These are phyloP conservation scores for Lachnellula hyalina DNA, from an alignment of 2,329 filamentous ascomycete species.

Conservation along the genomic window DNA sequence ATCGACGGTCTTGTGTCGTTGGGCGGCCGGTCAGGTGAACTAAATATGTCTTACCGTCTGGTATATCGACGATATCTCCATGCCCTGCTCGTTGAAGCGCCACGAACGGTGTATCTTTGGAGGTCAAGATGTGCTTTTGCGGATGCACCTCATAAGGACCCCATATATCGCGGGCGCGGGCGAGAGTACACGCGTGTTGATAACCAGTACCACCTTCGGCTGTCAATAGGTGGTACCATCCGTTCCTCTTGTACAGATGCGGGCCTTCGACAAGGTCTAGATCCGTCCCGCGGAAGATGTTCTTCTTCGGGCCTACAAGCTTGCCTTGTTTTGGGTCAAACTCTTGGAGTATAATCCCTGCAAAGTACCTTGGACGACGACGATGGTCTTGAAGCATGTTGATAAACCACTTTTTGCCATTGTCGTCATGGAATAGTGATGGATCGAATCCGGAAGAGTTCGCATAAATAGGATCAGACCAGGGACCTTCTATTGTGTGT, in stretches of 20 bases:
- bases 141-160: slow-evolving; percentile 60
- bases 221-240: slow-evolving; percentile 55
- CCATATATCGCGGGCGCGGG: slow-evolving; percentile 47
- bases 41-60: slow-evolving; percentile 47
- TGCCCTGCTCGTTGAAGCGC: slow-evolving; percentile 50
- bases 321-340: slow-evolving; percentile 43
- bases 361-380: slow-evolving; percentile 43
- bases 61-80: slow-evolving; percentile 49
- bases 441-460: slow-evolving; percentile 61
- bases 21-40: slow-evolving; percentile 50
- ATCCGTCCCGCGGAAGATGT: slow-evolving; percentile 45
- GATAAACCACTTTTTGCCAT: slow-evolving; percentile 51
- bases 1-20: slow-evolving; percentile 45
- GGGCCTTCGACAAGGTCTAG: slow-evolving; percentile 46
- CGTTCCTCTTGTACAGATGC: slow-evolving; percentile 53
- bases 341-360: slow-evolving; percentile 54
- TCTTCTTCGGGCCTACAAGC: slow-evolving; percentile 38
- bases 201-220: slow-evolving; percentile 58
- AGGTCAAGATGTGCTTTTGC: slow-evolving; percentile 50
- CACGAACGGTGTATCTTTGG: slow-evolving; percentile 42
- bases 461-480: slow-evolving; percentile 55
- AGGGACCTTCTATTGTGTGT: slow-evolving; percentile 49
- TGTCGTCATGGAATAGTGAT: slow-evolving; percentile 52
- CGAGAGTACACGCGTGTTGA: slow-evolving; percentile 55
- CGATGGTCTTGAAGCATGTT: slow-evolving; percentile 55